Conservation (phyloP, 495 filamentous ascomycete species). For the Talaromyces thailandensis region DNA sequence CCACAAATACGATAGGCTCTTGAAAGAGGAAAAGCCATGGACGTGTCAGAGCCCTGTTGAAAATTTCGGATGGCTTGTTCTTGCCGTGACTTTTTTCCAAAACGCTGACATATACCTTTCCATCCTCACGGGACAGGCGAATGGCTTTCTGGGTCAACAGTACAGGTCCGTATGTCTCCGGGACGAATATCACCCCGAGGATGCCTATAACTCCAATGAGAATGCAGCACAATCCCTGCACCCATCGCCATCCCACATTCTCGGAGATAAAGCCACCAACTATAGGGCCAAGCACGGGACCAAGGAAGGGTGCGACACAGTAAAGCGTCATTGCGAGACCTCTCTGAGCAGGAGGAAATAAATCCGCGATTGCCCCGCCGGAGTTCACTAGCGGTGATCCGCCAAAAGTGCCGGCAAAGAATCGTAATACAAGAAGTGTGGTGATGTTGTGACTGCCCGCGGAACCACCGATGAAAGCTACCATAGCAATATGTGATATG, state of each 20-base stretch:
- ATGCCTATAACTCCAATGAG: constrained; percentile 40
- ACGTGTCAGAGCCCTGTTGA: constrained; percentile 11
- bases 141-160: constrained; percentile 50
- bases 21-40: constrained; percentile 15
- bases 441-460: constrained; percentile 46
- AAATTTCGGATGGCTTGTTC: constrained; percentile 5
- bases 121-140: constrained; percentile 47
- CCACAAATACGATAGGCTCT: constrained; percentile 15
- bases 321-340: constrained; percentile 43
- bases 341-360: constrained; percentile 42
- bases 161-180: constrained; percentile 61
- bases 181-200: constrained; percentile 55
- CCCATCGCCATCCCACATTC: constrained; percentile 42
- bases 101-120: constrained; percentile 16
- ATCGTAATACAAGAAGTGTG: constrained; percentile 52
- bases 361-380: constrained; percentile 50
- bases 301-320: constrained; percentile 44
- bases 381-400: constrained; percentile 47
- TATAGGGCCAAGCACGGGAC: constrained; percentile 37
- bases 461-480: constrained; percentile 51
- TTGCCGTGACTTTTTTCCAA: constrained; percentile 4
- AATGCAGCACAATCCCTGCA: constrained; percentile 37
- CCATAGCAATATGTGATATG: constrained; percentile 18
- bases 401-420: constrained; percentile 57
- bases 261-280: constrained; percentile 46